Evolutionary conservation across 1,284 basidiomycete genomes (phyloP), one percentile per base, ranked within the genome.

Genomic region (Cryptococcus sp.): DNA sequence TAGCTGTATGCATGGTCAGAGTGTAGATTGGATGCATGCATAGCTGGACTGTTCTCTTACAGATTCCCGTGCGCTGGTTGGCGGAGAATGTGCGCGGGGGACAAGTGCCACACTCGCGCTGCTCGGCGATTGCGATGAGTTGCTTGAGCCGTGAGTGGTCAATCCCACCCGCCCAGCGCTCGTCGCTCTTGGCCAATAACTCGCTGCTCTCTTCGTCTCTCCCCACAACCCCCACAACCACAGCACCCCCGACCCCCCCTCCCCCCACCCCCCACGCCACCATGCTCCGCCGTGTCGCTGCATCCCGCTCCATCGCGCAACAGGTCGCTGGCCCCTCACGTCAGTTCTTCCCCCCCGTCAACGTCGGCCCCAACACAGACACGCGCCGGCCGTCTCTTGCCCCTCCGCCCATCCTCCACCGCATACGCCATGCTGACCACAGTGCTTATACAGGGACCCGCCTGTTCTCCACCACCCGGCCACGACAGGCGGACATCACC

Each of bases 401-500:
- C n/a, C 11, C 43, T 39, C 13, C 18, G n/a, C n/a, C 11, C 36
- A 16, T 6, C 12, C 15, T 15, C 46, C n/a, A 3, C 0, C n/a
- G 6, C 12, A 9, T 5, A 20, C 36, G 33, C 20, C 11, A 39
- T 13, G 37, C 49, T 40, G 47, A 49, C 47, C 4, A 9, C 9
- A 36, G 9, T 35, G 6, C 44, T n/a, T 43, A 3, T 20, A 1
- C 56, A 73, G 69, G 62, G 39, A 57, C 68, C 43, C 66, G 74
- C 47, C 60, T 71, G 15, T 70, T 78, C 62, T 73, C 74, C 9
- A 59, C 73, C n/a, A 64, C 74, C 7, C 49, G 57, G 18, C 62
- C 68, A 52, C 81, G 84, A 63, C 82, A 82, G 67, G 88, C 87
- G 46, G 89, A 93, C 70, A 86, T 94, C 64, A 93, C 91, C 43